phyloP scores from a whole-genome alignment of 768 basidiomycete species.

The Daedalea quercina region DNA sequence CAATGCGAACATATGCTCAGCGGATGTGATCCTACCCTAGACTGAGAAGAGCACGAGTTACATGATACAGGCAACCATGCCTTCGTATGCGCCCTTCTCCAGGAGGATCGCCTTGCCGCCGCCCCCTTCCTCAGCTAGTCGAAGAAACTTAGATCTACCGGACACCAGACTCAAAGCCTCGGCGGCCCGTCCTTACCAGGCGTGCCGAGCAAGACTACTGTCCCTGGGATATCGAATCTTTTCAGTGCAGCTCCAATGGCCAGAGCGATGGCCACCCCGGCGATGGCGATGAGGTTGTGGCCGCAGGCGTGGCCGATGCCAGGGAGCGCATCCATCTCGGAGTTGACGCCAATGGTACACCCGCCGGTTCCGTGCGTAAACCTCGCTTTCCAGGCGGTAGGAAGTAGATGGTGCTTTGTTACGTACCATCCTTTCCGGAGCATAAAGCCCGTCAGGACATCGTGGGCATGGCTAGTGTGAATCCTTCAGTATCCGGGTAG shows the following conservation, averaged over 20 bases:
- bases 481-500: neutral
- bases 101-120: conserved; percentile 67
- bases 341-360: conserved; percentile 70
- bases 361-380: conserved; percentile 62
- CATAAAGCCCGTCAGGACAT: conserved; percentile 63
- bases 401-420: conserved; percentile 50
- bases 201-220: conserved; percentile 68
- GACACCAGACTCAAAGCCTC: neutral
- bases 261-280: conserved; percentile 65
- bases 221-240: conserved; percentile 57
- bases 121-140: conserved; percentile 76
- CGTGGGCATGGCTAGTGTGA: conserved; percentile 55
- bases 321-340: conserved; percentile 50
- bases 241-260: conserved; percentile 61
- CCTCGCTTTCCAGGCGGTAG: conserved; percentile 72
- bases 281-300: conserved; percentile 77
- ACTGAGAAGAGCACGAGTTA: conserved; percentile 22
- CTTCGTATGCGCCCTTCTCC: conserved; percentile 65
- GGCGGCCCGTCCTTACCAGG: conserved; percentile 42
- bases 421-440: conserved; percentile 55
- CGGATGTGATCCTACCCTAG: too few species aligned
- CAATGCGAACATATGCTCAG: too few species aligned
- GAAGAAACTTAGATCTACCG: neutral
- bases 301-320: conserved; percentile 64
- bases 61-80: conserved; percentile 77